phyloP scores from a whole-genome alignment of 2,329 filamentous ascomycete species.

The Nigrospora oryzae region DNA sequence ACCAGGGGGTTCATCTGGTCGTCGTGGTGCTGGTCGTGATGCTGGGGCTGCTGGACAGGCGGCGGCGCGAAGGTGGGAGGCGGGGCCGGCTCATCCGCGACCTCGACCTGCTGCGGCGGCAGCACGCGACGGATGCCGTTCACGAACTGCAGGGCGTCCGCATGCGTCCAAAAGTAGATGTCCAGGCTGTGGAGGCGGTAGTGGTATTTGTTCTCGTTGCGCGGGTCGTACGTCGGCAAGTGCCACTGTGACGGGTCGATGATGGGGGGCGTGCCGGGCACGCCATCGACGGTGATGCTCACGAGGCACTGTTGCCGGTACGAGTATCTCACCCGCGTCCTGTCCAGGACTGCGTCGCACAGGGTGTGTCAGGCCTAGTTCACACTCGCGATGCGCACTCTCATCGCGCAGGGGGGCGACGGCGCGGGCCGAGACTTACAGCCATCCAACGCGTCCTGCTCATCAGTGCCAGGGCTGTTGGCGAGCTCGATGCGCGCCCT shows the following conservation, averaged over 20 bases:
- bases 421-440: slow-evolving; percentile 39
- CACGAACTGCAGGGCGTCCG: slow-evolving; percentile 63
- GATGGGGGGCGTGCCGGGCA: slow-evolving; percentile 17
- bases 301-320: slow-evolving; percentile 68
- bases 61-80: slow-evolving; percentile 24
- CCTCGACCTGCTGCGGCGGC: slow-evolving; percentile 49
- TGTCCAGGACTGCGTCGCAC: slow-evolving; percentile 49
- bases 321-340: slow-evolving; percentile 57
- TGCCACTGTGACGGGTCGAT: slow-evolving; percentile 58
- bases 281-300: slow-evolving; percentile 53
- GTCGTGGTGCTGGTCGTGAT: slow-evolving; percentile 27
- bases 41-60: slow-evolving; percentile 17
- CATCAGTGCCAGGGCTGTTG: slow-evolving; percentile 63
- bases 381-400: too few relatives aligned
- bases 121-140: slow-evolving; percentile 59
- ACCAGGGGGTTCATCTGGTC: slow-evolving; percentile 58
- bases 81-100: slow-evolving; percentile 55
- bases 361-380: neutral
- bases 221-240: slow-evolving; percentile 62
- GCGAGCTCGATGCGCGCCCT: slow-evolving; percentile 68
- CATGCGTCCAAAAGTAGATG: slow-evolving; percentile 71
- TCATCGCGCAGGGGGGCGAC: neutral
- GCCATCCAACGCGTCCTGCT: slow-evolving; percentile 75
- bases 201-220: slow-evolving; percentile 70
- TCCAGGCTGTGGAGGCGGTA: slow-evolving; percentile 70